Evolutionary conservation across 1,284 basidiomycete genomes (phyloP), one percentile per base, ranked within the genome.

Genomic region (Earliella scabrosa): DNA sequence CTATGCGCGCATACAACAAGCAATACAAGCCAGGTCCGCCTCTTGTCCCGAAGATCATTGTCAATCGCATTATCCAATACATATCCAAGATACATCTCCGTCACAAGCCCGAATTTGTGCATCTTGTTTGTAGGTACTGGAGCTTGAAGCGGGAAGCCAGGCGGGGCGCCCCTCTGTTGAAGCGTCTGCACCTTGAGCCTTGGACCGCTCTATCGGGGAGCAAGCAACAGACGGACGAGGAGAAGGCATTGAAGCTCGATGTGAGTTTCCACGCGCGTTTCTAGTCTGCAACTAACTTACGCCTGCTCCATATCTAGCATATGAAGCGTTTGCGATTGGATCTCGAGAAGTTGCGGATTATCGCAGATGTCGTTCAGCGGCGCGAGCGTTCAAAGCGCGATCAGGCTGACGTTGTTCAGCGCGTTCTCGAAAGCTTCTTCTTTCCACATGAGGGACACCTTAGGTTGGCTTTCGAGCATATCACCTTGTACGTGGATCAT

Each of bases 121-220:
- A 87, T 47, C 75, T 88, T 66, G 79, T 97, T 32, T 96, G 93
- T 64, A 85, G 88, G 64, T 99, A 98, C 70, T 99, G 97, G 97
- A 98, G 96, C 69, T 72, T 99, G 71, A 98, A 99, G 74, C 79
- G 97, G 5, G 96, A 99, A 71, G 92, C 87, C 0, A 83, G 97
- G 57, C 77, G 97, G 39, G 97, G 97, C 2, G 97, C 97, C 2
- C 96, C 97, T 2, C 73, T 99, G 49, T 75, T 99, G 64, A 99
- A 98, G 73, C 75, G 97, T 46, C 73, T 99, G 50, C 96, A 99
- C 75, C 78, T 99, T 29, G 97, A 99, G 77, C 97, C 97, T 0
- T 99, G 97, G 97, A 97, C 97, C 0, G 92, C 94, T 1, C 86
- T 82, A 23, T 83, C 84, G 18, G 81, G 82, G 1, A 78, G 79